Base-by-base conservation (phyloP, 345 rosid species). In the Kernera saxatilis region DNA sequence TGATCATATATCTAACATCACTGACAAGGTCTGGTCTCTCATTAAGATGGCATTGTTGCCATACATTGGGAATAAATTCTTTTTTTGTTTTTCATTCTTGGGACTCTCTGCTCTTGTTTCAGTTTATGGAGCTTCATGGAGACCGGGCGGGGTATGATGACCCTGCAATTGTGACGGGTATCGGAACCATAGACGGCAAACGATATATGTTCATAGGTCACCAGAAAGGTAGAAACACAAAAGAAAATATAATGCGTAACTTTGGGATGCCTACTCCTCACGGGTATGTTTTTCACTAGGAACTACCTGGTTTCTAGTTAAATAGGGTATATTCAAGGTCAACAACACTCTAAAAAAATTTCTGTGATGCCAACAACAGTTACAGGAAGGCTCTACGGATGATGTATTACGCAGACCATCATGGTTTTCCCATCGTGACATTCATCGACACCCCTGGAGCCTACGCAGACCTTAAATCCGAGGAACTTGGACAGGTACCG, bases 221-320 rank as follows among this genome's bases (percentile, higher is more conserved):
- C 67, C 99, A 94, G 76, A 94, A 94, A 83, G 99, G 99, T 75
- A 88, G 99, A 84, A 94, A 91, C 77, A 89, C 99, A 55, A 94
- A 94, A 83, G 99, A 94, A 77, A 88, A 89, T 77, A 88, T 94
- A 46, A 83, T 83, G 80, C 93, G 93, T 41, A 94, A 94, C 81
- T 94, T 94, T 82, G 99, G 99, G 64, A 94, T 91, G 99, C 99
- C 99, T 74, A 94, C 99, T 55, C 99, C 99, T 49, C 99, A 91
- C 58, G 99, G 98, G 99, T 94, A 87, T 64, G 85, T 55, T 23
- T 59, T 25, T 50, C 61, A 23, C 13, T 70, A 59, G 39, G 50
- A 60, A 15, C 40, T 69, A 23, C 29, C 26, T 54, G 23, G 5
- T 25, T 49, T 36, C 27, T 27, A 35, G 40, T 48, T 19, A 26